Base-by-base conservation (phyloP, 2,329 filamentous ascomycete species). In the Monosporascus sp. region DNA sequence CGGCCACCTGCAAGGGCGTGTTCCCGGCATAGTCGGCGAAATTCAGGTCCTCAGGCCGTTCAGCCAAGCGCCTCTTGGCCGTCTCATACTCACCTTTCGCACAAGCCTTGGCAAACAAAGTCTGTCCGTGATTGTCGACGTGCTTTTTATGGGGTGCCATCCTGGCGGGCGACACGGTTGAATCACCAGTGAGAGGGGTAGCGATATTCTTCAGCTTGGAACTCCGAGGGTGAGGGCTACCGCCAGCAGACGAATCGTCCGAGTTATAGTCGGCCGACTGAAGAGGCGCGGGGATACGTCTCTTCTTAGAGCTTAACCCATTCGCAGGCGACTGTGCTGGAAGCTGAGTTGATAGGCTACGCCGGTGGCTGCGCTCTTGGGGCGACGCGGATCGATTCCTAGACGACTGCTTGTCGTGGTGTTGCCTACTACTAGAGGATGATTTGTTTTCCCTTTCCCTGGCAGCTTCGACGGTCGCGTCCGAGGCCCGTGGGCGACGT, bases 21-120 rank as follows among this genome's bases (percentile, higher is more conserved):
- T 97, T 97, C n/a, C 91, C 90, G 16, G 94, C 94, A 67, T 96
- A 95, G 66, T 99, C 94, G 24, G 90, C 85, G 54, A 92, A 82
- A 62, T 99, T 90, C 51, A 97, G 72, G 69, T 97, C 91, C 57
- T 95, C 90, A 0, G 91, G 91, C 20, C 91, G 83, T 66, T 95
- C 90, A 8, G 81, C 77, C 34, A 91, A 80, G 58, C 89, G 83
- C 61, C 83, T 81, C 68, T 89, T 92, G 17, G 90, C 91, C 9
- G 79, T 77, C 2, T 93, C 89, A 52, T 94, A 82, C 66, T 95
- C 90, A 49, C 91, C 91, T 61, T 87, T 86, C 38, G 92, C 90
- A 69, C 91, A 96, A 27, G 93, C 91, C 59, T 92, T 85, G n/a
- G 93, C 91, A 24, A 99, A 78, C 51, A 88, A 83, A 5, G 94